Evolutionary conservation across 2,329 filamentous ascomycete species (phyloP), one percentile per base, ranked within the genome.

Genomic region (Ceratocystis huliohia): DNA sequence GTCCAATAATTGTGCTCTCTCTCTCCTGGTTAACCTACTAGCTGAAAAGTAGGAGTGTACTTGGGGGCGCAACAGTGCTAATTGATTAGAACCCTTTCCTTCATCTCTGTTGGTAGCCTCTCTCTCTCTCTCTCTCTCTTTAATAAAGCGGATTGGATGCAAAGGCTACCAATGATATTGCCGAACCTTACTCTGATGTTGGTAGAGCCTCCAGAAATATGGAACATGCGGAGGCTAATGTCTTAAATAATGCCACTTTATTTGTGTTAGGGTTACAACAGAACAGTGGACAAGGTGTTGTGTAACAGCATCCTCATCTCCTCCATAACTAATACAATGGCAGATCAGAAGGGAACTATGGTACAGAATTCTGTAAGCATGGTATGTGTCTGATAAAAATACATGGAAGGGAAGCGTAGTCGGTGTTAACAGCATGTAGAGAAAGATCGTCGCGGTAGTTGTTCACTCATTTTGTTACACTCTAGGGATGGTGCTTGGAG

Each of bases 191-290:
- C 10, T 13, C 33, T 10, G 8, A 37, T 37, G 33, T 10, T 37
- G 33, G 45, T n/a, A 48, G 15, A 48, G 45, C n/a, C n/a, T 6
- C 17, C 7, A 10, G 20, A 50, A 53, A 28, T 7, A 5, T 57
- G 53, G 53, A 57, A 57, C n/a, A 30, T 30, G 30, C 17, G 15
- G 56, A 59, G 33, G 56, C 56, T 30, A 59, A 59, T 59, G 13
- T 59, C 56, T 33, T n/a, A 7, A 17, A 59, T 13, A n/a, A 37
- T 33, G 56, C 25, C 25, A 59, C n/a, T 37, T 15, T 33, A 33
- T 20, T 59, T 59, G 25, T 59, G 30, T 25, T 59, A 37, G 56
- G 56, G 56, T 59, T 59, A 59, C 25, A 59, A 37, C 10, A 41
- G 37, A 41, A 41, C 15, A 15, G 4, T 41, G 15, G 3, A 13